Conservation (phyloP, 129 eudicot genomes). For the Arctium lappa region DNA sequence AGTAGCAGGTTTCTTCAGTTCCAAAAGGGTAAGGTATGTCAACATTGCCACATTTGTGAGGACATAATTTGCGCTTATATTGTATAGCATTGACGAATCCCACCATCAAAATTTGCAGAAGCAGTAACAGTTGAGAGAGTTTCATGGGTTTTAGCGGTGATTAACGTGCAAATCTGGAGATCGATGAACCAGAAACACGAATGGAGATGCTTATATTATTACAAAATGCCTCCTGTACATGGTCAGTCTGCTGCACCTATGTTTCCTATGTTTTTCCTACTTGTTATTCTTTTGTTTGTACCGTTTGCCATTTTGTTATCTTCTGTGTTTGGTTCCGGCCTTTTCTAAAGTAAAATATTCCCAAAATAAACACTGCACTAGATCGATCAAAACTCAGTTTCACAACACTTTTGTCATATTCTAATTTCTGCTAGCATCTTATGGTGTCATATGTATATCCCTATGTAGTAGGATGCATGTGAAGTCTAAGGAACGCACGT, state of each 20-base stretch:
- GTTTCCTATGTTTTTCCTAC: not conserved
- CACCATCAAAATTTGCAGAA: not conserved
- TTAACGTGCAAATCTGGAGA: not conserved
- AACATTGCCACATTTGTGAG: slow-evolving; percentile 28
- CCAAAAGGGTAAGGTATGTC: slow-evolving; percentile 32
- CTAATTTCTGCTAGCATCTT: not conserved
- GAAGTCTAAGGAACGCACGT: not conserved
- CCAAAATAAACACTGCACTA: too few species aligned
- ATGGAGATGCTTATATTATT: not conserved
- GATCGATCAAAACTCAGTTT: not conserved
- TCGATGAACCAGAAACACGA: not conserved
- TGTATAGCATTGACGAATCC: not conserved
- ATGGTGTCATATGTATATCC: not conserved
- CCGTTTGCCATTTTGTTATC: not conserved
- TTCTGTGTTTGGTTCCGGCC: not conserved
- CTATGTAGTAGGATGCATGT: not conserved
- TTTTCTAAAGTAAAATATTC: not conserved
- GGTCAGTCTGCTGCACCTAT: not conserved
- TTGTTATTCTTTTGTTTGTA: not conserved
- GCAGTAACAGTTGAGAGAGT: not conserved
- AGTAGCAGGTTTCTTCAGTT: slow-evolving; percentile 14
- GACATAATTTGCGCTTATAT: not conserved
- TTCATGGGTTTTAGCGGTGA: slow-evolving; percentile 6
- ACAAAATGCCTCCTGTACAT: not conserved
- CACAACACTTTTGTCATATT: not conserved